Evolutionary conservation across 129 eudicot species (phyloP).

Genomic region (Saposhnikovia divaricata): DNA sequence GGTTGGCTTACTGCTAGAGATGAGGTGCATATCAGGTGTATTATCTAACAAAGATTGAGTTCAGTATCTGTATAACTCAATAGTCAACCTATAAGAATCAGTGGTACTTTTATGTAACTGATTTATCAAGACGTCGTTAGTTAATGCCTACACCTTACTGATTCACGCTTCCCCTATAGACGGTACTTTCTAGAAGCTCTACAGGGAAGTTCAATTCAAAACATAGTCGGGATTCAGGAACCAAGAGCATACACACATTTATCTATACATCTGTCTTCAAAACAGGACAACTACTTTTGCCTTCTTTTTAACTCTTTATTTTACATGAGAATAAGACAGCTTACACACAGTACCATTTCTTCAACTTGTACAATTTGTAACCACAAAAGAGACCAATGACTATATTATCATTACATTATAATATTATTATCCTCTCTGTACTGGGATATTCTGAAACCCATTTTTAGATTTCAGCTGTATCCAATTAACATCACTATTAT

Average conservation of each 20-base stretch:
- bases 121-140: too few species aligned
- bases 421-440: not conserved
- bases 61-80: too few species aligned
- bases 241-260: not conserved
- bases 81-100: too few species aligned
- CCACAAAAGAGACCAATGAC: slow-evolving; percentile 1
- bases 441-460: not conserved
- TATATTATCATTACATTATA: not conserved
- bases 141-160: too few species aligned
- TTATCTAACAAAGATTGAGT: too few species aligned
- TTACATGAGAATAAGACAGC: not conserved
- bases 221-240: too few species aligned
- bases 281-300: not conserved
- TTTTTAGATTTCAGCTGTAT: not conserved
- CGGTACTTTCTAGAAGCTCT: too few species aligned
- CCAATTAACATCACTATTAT: not conserved
- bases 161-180: too few species aligned
- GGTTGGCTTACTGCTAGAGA: too few species aligned
- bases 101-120: too few species aligned
- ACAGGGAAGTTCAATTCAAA: too few species aligned
- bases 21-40: too few species aligned
- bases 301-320: not conserved
- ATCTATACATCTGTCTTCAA: not conserved
- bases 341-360: not conserved
- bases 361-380: not conserved